Evolutionary conservation across 129 eudicot species (phyloP), one percentile per base, ranked within the genome.

Genomic region (Escallonia rubra): DNA sequence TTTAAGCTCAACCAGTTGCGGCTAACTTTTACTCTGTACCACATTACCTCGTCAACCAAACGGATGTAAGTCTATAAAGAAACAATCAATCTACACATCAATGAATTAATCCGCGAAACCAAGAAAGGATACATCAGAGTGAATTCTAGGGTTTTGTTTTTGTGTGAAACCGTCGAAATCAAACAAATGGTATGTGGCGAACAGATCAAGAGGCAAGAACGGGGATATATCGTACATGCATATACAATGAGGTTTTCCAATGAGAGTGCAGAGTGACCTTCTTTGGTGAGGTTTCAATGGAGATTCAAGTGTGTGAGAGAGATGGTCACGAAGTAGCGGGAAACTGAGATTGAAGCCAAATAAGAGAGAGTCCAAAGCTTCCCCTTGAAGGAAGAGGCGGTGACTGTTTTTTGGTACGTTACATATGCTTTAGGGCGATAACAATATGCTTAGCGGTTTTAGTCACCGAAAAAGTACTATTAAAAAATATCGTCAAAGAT

Each of bases 261-360:
- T 40, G 47, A 5, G 64, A 60, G 11, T 7, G 10, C 3, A 60
- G 8, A 10, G 47, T 12, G 7, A 46, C 8, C 8, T 6, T 46
- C 8, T 43, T 13, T 11, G 12, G 14, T 23, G 11, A 71, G 76
- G 61, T 56, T 57, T 69, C 59, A 34, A 47, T 57, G 43, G 65
- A 61, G 66, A 62, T 69, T 12, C 15, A n/a, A 70, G 9, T 48
- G 61, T 44, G 75, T 69, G 53, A 50, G 72, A 74, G 68, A 42
- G 64, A 65, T 45, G 40, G 74, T 67, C 34, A 34, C 16, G 78
- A 50, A 64, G 74, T 53, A 71, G 85, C 81, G 85, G 85, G 81
- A 80, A 73, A 75, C 47, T 63, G 59, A 57, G 59, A 14, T 47
- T 65, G 46, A 39, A 73, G 47, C 52, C 9, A 23, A 13, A 3